A percentile compares a stretch with the other conserved stretches of the same genome.
Conservation (phyloP, 164 flowering plant genomes). For the Liriodendron chinense region DNA sequence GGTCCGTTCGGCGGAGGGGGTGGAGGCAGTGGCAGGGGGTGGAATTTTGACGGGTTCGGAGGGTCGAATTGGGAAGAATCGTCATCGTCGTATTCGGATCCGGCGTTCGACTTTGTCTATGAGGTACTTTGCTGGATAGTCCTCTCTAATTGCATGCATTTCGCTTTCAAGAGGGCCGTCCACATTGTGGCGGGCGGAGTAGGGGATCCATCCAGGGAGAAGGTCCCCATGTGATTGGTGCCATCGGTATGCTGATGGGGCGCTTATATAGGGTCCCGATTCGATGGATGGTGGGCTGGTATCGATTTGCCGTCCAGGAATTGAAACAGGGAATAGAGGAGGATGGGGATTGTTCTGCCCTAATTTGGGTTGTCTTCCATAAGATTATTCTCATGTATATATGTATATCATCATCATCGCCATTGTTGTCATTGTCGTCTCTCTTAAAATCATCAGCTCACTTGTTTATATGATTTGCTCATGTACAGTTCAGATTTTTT, state of each 20-base stretch:
- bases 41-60: constrained; percentile 50
- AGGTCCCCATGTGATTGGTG: constrained; percentile 28
- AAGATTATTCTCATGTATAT: not conserved
- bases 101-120: constrained; percentile 70
- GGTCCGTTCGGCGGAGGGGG: constrained; percentile 45
- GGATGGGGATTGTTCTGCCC: not conserved
- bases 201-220: constrained; percentile 47
- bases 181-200: constrained; percentile 31
- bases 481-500: no score
- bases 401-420: not conserved
- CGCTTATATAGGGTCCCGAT: not conserved
- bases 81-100: constrained; percentile 38
- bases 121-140: constrained; percentile 81
- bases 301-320: not conserved
- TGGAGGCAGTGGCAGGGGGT: constrained; percentile 40
- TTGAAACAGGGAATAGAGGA: not conserved
- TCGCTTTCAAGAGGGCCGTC: constrained; percentile 66
- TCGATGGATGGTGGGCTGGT: not conserved
- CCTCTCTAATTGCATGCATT: constrained; percentile 77
- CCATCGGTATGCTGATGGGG: constrained; percentile 11
- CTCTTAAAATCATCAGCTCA: no score
- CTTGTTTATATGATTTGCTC: no score
- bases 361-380: not conserved
- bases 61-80: constrained; percentile 53
- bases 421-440: no score